Percentiles rank a stretch among this genome's conserved stretches.
Evolutionary conservation across 352 stramenopile species (phyloP).

Genomic region (Saprolegnia parasitica): DNA sequence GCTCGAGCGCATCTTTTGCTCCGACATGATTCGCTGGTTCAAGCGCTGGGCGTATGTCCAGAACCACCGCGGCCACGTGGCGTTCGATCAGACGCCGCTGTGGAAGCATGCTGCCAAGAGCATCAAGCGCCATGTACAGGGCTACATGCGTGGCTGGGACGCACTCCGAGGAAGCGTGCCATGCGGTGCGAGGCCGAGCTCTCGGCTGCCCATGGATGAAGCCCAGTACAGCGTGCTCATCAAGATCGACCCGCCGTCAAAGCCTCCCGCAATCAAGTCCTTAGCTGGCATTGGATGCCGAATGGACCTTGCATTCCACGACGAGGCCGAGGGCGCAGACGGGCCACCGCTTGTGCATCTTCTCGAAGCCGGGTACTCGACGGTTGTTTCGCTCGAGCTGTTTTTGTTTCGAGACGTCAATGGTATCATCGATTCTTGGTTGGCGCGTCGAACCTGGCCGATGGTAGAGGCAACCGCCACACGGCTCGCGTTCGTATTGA

Average conservation of each 20-base stretch:
- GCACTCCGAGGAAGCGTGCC: not conserved
- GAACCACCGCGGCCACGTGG: not conserved
- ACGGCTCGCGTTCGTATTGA: not conserved
- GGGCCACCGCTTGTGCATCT: not conserved
- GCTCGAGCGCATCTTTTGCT: constrained; percentile 8
- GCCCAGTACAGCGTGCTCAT: constrained; percentile 16
- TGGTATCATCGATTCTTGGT: not conserved
- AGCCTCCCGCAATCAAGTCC: not conserved
- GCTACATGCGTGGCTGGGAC: not conserved
- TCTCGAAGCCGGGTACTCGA: constrained; percentile 12
- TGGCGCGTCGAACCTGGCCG: not conserved
- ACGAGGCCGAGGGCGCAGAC: not conserved
- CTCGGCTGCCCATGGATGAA: not conserved
- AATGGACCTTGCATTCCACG: not conserved
- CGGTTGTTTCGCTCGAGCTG: constrained; percentile 3
- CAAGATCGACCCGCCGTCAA: constrained; percentile 7
- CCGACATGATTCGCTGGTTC: constrained; percentile 21
- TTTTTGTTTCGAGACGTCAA: constrained; percentile 1
- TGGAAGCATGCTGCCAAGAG: not conserved
- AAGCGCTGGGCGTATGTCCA: not conserved
- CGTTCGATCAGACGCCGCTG: not conserved
- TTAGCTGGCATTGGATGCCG: not conserved
- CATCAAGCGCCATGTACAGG: not conserved
- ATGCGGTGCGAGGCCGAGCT: not conserved
- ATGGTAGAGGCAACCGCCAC: not conserved